These are phyloP conservation scores for Pseudopyricularia cyperi DNA, from an alignment of 2,329 filamentous ascomycete species.

Conservation along the genomic window DNA sequence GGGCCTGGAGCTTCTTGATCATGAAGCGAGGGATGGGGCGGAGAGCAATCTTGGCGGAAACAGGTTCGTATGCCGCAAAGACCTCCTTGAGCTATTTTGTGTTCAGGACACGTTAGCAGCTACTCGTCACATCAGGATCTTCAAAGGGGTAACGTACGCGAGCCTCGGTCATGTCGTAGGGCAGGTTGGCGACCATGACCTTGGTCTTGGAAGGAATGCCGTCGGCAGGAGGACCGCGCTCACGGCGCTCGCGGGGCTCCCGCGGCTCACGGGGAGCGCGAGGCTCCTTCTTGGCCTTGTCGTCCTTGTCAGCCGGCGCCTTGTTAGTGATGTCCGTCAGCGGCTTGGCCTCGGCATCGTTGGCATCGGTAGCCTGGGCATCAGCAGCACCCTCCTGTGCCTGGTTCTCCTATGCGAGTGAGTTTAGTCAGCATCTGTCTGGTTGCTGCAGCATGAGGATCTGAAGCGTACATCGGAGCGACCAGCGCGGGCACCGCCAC, in stretches of 20 bases:
- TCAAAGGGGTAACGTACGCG: slow-evolving; percentile 47
- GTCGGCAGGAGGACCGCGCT: slow-evolving; percentile 94
- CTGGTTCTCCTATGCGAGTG: slow-evolving; percentile 25
- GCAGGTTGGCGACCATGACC: slow-evolving; percentile 99
- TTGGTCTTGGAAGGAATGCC: slow-evolving; percentile 98
- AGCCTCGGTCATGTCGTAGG: slow-evolving; percentile 95
- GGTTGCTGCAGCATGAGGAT: background rate
- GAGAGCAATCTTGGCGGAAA: slow-evolving; percentile 95
- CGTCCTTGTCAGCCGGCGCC: slow-evolving; percentile 41
- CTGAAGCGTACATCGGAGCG: slow-evolving; percentile 39
- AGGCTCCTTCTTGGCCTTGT: slow-evolving; percentile 36
- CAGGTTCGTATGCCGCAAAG: slow-evolving; percentile 82
- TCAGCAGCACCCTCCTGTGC: slow-evolving; percentile 27
- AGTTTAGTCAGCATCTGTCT: background rate
- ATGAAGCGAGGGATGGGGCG: slow-evolving; percentile 98
- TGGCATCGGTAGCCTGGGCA: slow-evolving; percentile 31
- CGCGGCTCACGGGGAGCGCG: slow-evolving; percentile 25
- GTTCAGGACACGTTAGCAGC: background rate
- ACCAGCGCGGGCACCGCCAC: slow-evolving; percentile 50
- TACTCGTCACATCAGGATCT: slow-evolving; percentile 1
- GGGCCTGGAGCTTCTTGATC: slow-evolving; percentile 99
- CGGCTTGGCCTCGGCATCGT: slow-evolving; percentile 40
- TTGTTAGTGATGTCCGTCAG: slow-evolving; percentile 50
- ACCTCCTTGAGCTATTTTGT: slow-evolving; percentile 78
- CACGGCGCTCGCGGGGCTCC: slow-evolving; percentile 47